phyloP scores from a whole-genome alignment of 305 asterid genomes.

The Fraxinus angustifolia region DNA sequence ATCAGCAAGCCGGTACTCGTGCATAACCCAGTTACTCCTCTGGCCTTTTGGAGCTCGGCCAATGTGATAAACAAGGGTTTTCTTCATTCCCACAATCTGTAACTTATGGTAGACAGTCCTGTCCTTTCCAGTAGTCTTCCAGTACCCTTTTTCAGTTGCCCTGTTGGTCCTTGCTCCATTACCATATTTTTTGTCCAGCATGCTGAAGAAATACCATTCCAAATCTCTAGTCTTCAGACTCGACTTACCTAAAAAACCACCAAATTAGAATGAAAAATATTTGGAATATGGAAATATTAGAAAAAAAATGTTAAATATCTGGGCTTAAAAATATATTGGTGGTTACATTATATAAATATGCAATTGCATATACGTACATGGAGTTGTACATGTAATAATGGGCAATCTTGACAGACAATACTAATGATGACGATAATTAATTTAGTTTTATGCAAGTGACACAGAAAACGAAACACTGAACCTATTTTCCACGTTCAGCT shows the following conservation, averaged over 20 bases:
- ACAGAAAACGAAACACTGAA: not conserved
- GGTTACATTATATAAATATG: not conserved
- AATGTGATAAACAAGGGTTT: conserved; percentile 82
- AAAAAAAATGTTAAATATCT: not conserved
- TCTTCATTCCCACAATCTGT: conserved; percentile 86
- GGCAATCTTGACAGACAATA: not conserved
- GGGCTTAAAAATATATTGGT: not conserved
- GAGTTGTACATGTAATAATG: not conserved
- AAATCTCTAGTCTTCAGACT: conserved; percentile 72
- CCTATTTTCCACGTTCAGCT: not conserved
- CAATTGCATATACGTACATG: not conserved
- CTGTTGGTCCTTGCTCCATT: conserved; percentile 87
- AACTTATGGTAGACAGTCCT: conserved; percentile 69
- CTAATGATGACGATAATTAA: not conserved
- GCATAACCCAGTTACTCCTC: conserved; percentile 98
- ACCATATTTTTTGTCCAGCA: conserved; percentile 89
- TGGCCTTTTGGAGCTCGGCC: conserved; percentile 96
- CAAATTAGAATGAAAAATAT: conserved; percentile 17
- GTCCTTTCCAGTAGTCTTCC: conserved; percentile 99
- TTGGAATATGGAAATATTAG: conserved; percentile 3
- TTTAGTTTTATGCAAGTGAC: not conserved
- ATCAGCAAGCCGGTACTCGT: conserved; percentile 82
- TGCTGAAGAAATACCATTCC: conserved; percentile 95
- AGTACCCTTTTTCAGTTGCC: conserved; percentile 86
- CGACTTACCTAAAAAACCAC: conserved; percentile 50